Evolutionary conservation across 1,284 basidiomycete species (phyloP).

Genomic region (Moesziomyces antarcticus): DNA sequence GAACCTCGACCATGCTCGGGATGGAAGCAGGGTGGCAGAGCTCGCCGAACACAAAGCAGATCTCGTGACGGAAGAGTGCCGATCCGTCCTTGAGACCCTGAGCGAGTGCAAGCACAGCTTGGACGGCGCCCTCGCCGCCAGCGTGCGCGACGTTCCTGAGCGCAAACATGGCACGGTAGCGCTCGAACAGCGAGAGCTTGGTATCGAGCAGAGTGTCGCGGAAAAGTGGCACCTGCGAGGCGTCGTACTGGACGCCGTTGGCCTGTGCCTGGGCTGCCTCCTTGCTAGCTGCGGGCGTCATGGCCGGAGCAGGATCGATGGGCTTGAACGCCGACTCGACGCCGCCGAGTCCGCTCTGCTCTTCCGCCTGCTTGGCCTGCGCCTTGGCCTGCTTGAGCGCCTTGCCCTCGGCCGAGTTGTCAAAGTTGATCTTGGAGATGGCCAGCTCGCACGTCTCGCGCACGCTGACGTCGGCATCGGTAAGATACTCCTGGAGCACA

Average conservation of each 20-base stretch:
- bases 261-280: constrained; percentile 33
- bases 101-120: constrained; percentile 88
- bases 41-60: constrained; percentile 86
- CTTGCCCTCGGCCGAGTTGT: constrained; percentile 72
- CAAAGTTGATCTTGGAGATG: constrained; percentile 92
- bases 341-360: constrained; percentile 26
- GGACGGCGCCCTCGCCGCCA: constrained; percentile 57
- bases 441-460: constrained; percentile 98
- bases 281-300: constrained; percentile 57
- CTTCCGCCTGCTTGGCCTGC: constrained; percentile 18
- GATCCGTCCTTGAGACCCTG: constrained; percentile 77
- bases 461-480: constrained; percentile 81
- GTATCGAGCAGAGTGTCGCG: constrained; percentile 77
- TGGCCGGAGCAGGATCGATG: constrained; percentile 89
- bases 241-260: constrained; percentile 39
- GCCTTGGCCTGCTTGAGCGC: constrained; percentile 55
- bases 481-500: constrained; percentile 78
- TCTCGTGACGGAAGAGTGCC: constrained; percentile 58
- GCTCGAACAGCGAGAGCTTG: constrained; percentile 82
- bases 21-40: constrained; percentile 89
- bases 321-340: constrained; percentile 75
- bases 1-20: constrained; percentile 82
- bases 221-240: constrained; percentile 72
- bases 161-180: constrained; percentile 98
- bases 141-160: constrained; percentile 73